Percentiles rank a stretch among this genome's conserved stretches.
Conservation (phyloP, 1,284 basidiomycete genomes). For the Takashimella koratensis region DNA sequence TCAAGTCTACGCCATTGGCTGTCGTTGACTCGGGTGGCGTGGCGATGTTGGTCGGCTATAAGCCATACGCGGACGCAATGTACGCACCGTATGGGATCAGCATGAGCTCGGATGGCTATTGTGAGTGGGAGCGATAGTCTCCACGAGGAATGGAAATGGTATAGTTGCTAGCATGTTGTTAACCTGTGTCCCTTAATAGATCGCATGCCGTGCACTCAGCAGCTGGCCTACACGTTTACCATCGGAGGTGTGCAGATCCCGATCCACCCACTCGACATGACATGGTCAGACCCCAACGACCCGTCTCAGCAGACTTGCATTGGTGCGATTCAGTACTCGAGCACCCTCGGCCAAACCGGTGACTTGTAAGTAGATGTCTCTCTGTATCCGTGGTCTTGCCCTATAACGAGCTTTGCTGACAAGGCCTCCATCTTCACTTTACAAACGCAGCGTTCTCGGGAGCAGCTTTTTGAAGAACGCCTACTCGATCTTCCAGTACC, state of each 20-base stretch:
- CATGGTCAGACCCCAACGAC: slow-evolving; percentile 36
- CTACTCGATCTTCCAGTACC: slow-evolving; percentile 48
- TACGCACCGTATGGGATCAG: slow-evolving; percentile 37
- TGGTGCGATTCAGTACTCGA: slow-evolving; percentile 43
- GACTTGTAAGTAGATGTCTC: slow-evolving; percentile 31
- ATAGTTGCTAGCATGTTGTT: neutral
- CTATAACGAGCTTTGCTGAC: slow-evolving; percentile 2
- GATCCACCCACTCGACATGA: slow-evolving; percentile 48
- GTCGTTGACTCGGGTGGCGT: slow-evolving; percentile 48
- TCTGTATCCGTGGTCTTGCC: neutral
- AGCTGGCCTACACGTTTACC: slow-evolving; percentile 39
- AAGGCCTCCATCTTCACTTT: neutral
- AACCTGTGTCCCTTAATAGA: slow-evolving; percentile 22
- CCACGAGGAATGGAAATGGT: neutral
- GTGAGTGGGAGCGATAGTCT: slow-evolving; percentile 25
- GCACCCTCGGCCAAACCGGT: slow-evolving; percentile 27
- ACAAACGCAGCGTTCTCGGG: slow-evolving; percentile 37
- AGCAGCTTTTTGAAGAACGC: slow-evolving; percentile 48
- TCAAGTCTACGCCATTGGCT: slow-evolving; percentile 31
- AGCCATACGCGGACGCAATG: slow-evolving; percentile 34
- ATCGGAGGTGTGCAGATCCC: slow-evolving; percentile 36
- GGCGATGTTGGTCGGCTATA: slow-evolving; percentile 37
- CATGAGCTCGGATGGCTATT: slow-evolving; percentile 34
- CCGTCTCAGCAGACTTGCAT: slow-evolving; percentile 36
- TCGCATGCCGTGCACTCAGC: slow-evolving; percentile 44